phyloP scores from a whole-genome alignment of 306 rosid genomes.

The Heteromeles arbutifolia region DNA sequence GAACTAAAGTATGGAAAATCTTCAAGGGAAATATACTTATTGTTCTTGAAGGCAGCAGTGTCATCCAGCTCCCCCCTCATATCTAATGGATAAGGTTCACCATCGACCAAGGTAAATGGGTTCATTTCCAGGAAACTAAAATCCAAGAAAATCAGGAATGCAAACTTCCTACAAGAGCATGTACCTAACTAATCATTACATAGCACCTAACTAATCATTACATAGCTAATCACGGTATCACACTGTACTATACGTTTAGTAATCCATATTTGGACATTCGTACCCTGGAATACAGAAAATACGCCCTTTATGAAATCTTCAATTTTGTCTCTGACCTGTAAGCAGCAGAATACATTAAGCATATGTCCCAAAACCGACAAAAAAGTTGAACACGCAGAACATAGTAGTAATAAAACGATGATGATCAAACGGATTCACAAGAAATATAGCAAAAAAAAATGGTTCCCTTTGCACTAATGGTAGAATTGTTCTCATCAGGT shows the following conservation, averaged over 20 bases:
- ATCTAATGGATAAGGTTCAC: slow-evolving; percentile 76
- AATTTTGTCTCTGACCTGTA: slow-evolving; percentile 61
- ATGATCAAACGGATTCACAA: not conserved
- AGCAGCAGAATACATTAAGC: not conserved
- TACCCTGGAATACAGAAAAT: slow-evolving; percentile 84
- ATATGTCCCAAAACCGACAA: not conserved
- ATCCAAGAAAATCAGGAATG: slow-evolving; percentile 33
- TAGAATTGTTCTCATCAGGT: slow-evolving; percentile 31
- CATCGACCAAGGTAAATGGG: slow-evolving; percentile 73
- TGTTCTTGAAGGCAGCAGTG: slow-evolving; percentile 82
- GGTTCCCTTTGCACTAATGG: not conserved
- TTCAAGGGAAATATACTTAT: slow-evolving; percentile 40
- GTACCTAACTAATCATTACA: not conserved
- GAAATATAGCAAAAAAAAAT: not conserved
- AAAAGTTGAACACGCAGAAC: not conserved
- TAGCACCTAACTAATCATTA: not conserved
- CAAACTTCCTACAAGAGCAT: not conserved
- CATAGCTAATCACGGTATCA: not conserved
- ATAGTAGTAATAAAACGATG: no score
- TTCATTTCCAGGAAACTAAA: slow-evolving; percentile 84
- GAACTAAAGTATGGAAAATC: not conserved
- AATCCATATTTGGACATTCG: slow-evolving; percentile 1
- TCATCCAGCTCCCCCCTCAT: slow-evolving; percentile 93
- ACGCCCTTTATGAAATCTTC: slow-evolving; percentile 60
- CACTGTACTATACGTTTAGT: not conserved